Conservation (phyloP, 305 asterid genomes). For the Solanum hybrid region DNA sequence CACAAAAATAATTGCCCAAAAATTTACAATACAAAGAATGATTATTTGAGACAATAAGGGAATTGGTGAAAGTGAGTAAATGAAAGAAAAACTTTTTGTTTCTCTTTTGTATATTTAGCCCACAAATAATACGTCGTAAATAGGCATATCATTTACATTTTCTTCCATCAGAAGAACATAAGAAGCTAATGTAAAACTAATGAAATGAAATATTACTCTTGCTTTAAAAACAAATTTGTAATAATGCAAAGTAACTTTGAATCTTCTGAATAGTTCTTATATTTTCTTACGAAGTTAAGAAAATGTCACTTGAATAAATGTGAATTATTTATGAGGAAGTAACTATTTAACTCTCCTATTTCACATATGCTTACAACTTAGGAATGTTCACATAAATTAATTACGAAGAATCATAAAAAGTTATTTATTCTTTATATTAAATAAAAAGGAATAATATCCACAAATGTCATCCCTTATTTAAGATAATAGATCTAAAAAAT, state of each 20-base stretch:
- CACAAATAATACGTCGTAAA: not conserved
- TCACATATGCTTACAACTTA: not conserved
- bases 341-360: not conserved
- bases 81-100: not conserved
- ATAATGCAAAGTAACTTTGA: not conserved
- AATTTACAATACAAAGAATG: not conserved
- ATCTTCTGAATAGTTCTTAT: not conserved
- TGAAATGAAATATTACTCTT: too few relatives aligned
- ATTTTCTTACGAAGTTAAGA: not conserved
- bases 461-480: not conserved
- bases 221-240: too few relatives aligned
- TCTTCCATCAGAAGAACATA: not conserved
- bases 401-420: not conserved
- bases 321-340: not conserved
- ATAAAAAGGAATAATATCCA: not conserved
- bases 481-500: too few relatives aligned
- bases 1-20: not conserved
- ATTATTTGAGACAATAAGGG: not conserved
- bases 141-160: not conserved
- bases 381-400: not conserved
- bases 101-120: not conserved
- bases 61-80: not conserved
- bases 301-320: not conserved
- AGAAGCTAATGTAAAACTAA: too few relatives aligned
- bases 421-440: too few relatives aligned